Base-by-base conservation (phyloP, 345 rosid genomes). In the Turritis glabra region DNA sequence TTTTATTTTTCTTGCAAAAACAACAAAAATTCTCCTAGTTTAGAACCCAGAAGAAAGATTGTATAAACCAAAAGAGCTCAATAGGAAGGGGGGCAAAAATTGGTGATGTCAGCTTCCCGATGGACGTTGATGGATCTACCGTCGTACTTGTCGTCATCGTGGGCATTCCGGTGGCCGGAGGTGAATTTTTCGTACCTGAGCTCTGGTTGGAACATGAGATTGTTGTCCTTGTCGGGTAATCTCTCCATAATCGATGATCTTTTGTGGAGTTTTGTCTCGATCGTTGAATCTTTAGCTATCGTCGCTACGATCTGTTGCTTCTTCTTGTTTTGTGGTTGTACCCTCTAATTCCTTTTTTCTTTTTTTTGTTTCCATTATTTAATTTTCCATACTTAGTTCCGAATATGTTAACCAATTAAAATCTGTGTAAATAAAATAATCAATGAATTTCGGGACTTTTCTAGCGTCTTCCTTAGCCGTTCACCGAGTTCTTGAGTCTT, bases 241-340 rank as follows among this genome's bases (percentile, higher is more conserved):
- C 80, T 92, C 51, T 85, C 87, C 3, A 66, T 91, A 12, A 50
- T 93, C 5, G 95, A 92, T 69, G 90, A 92, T 29, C 74, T 88
- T 27, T 52, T 90, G 72, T 92, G 98, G 96, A 79, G 77, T 43
- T 70, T 88, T 13, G 77, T 87, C 25, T 83, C 86, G 7, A 82
- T 84, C 38, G 21, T 92, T 23, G 98, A 92, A 72, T 87, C 98
- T 8, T 69, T 92, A 19, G 91, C 86, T 63, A 79, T 92, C 38
- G 85, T 61, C 17, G 56, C 91, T n/a, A 88, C 87, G 84, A 82
- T 92, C 47, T 90, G 96, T 61, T 92, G 76, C 82, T 92, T 84
- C 89, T 86, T 88, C 68, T 35, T 90, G 22, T 90, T 85, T 73
- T 92, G 98, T 63, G 96, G 96, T 13, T 92, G 98, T 70, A 86